phyloP scores from a whole-genome alignment of 768 basidiomycete species.

The Daedaleopsis sinensis region DNA sequence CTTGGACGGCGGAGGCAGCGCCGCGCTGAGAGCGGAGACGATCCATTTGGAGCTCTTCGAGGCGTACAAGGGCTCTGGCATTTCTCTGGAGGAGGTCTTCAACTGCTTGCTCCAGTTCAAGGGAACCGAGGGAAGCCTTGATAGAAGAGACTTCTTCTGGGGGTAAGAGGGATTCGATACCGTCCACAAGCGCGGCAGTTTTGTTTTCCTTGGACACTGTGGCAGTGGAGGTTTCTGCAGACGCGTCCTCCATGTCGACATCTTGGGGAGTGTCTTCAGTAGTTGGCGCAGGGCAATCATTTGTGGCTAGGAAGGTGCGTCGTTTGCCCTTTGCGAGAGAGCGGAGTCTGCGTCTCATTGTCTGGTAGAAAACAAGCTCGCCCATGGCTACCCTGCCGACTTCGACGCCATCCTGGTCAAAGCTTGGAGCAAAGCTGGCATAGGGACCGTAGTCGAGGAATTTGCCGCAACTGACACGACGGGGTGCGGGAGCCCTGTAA shows the following conservation, averaged over 20 bases:
- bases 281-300: not conserved
- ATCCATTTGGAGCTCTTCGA: constrained; percentile 66
- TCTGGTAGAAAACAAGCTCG: constrained; percentile 56
- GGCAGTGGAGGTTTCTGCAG: constrained; percentile 9
- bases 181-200: constrained; percentile 38
- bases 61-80: constrained; percentile 58
- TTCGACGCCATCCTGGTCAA: constrained; percentile 77
- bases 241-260: constrained; percentile 19
- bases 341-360: constrained; percentile 41
- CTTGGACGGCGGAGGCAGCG: constrained; percentile 49
- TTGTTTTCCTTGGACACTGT: constrained; percentile 20
- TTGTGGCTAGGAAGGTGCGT: constrained; percentile 20
- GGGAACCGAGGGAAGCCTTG: constrained; percentile 59
- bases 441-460: constrained; percentile 82
- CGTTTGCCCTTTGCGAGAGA: constrained; percentile 32
- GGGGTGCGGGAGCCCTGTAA: constrained; percentile 48
- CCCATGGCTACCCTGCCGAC: constrained; percentile 65
- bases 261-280: constrained; percentile 6
- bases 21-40: constrained; percentile 53
- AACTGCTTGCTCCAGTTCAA: constrained; percentile 71
- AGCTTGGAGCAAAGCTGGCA: constrained; percentile 77
- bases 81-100: constrained; percentile 71
- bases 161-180: constrained; percentile 58
- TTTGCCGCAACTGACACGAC: constrained; percentile 60
- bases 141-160: constrained; percentile 57